Evolutionary conservation across 805 yeast genomes (phyloP).

Genomic region (Yamadazyma scolyti): DNA sequence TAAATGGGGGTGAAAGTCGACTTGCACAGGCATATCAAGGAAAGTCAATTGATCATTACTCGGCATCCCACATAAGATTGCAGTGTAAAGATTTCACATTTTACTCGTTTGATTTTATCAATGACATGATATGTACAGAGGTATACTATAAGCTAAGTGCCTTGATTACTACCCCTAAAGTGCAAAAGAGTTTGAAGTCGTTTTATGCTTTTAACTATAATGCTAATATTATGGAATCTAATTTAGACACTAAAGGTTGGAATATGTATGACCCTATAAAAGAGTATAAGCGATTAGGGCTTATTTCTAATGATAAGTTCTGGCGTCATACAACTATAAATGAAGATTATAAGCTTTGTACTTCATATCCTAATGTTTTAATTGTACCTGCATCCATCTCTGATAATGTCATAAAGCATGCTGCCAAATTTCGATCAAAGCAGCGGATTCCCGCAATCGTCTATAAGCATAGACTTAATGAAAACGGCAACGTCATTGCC

Average conservation of each 20-base stretch:
- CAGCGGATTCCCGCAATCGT: conserved; percentile 78
- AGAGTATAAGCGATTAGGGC: conserved; percentile 78
- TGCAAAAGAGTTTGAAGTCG: conserved; percentile 35
- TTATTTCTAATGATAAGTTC: conserved; percentile 21
- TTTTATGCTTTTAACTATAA: conserved; percentile 81
- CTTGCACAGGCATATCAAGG: conserved; percentile 8
- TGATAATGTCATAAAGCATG: conserved; percentile 78
- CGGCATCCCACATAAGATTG: conserved; percentile 58
- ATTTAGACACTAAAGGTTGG: conserved; percentile 62
- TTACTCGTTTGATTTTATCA: conserved; percentile 69
- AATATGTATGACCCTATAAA: conserved; percentile 50
- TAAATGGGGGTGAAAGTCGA: conserved; percentile 2
- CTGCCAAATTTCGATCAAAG: conserved; percentile 83
- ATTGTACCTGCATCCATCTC: conserved; percentile 76
- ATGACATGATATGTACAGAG: conserved; percentile 57
- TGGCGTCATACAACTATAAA: conserved; percentile 79
- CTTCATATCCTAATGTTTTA: conserved; percentile 67
- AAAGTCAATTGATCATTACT: conserved; percentile 29
- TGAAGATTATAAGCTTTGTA: conserved; percentile 58
- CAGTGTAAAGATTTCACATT: conserved; percentile 83
- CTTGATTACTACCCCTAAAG: conserved; percentile 54
- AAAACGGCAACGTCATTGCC: conserved; percentile 73
- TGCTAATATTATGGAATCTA: conserved; percentile 68
- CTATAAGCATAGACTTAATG: conserved; percentile 56
- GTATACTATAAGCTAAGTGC: conserved; percentile 70